Base-by-base conservation (phyloP, 2,329 filamentous ascomycete species). In the Colletotrichum graminicola region DNA sequence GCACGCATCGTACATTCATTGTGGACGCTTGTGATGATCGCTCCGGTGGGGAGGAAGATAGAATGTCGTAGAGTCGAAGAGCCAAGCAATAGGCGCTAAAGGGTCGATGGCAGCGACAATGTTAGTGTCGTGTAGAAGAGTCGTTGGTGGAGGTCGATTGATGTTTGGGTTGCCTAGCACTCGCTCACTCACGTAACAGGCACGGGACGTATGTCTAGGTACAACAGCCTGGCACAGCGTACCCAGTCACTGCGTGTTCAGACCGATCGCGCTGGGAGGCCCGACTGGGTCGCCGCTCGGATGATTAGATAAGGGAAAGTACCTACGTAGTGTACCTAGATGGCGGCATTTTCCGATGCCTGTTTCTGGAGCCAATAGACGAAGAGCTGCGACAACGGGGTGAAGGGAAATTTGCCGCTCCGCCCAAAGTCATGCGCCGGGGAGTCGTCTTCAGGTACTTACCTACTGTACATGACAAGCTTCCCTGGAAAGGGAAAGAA, bases 1-100 rank as follows among this genome's bases (percentile, higher is more conserved):
- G 55, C 49, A 55, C 73, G 73, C 23, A 41, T 77, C 86, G 73
- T 77, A 90, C 89, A 81, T 91, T 91, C 89, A 91, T 90, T 76
- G 72, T 83, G 77, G 74, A 67, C 32, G 47, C 57, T 21, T 60
- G 36, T 23, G n/a, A 23, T 32, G 36, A 26, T 23, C 12, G 54
- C 23, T 69, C 5, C 23, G 3, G 2, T 21, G 21, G 43, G 18
- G 41, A 16, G 16, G 18, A 16, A 18, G n/a, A 34, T n/a, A 16
- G 23, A 52, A 34, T 21, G 45, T 39, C 29, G 47, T 36, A 41
- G 23, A 26, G 8, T 64, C 12, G 23, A 23, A n/a, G 11, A n/a
- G 45, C 26, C 47, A 61, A 34, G 12, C 5, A 39, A 18, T 10
- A 26, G 36, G 23, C 60, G 36, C 29, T 69, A 34, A 18, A 47